Base-by-base conservation (phyloP, 352 stramenopile genomes). In the Phytopythium vexans region DNA sequence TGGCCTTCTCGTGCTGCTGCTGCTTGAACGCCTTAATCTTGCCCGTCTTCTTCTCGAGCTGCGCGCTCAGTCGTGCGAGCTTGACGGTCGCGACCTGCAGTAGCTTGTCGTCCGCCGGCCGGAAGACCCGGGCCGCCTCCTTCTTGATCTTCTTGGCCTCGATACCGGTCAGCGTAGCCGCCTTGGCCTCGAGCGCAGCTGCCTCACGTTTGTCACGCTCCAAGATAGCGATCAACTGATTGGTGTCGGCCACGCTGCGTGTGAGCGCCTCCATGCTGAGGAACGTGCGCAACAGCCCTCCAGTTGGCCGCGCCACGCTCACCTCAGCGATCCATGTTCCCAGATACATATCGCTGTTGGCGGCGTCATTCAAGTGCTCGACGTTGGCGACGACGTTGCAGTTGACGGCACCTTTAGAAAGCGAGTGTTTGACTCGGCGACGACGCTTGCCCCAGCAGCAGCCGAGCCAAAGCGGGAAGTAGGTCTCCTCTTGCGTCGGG, bases 301-400 rank as follows among this genome's bases (percentile, higher is more conserved):
- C 82, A 0, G 84, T 94, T 3, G 86, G 82, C 34, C 82, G 78
- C 15, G 74, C 79, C 7, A 96, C 71, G 40, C 78, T 90, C 16
- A 96, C 82, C 60, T 96, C 86, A 4, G 85, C 86, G 36, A 96
- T 78, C 88, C 86, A 96, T 14, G 77, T 86, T 40, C 77, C 70
- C 3, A 93, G 12, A 43, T 96, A 96, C 51, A 92, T 61, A 9
- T 52, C 47, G 11, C 15, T 36, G 15, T 52, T 36, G 9, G 47
- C 47, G 21, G 72, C 70, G 6, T 49, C 61, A 10, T 68, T 73
- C 9, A 92, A 62, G 41, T 92, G 81, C 4, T 92, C 82, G 1
- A 92, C 47, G 39, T 91, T 89, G 38, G 58, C 63, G 4, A 95
- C 80, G 3, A 76, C 70, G 4, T 48, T 76, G 27, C 56, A 67